These are phyloP conservation scores for Flaveria robusta DNA, from an alignment of 129 eudicot genomes.

Conservation along the genomic window DNA sequence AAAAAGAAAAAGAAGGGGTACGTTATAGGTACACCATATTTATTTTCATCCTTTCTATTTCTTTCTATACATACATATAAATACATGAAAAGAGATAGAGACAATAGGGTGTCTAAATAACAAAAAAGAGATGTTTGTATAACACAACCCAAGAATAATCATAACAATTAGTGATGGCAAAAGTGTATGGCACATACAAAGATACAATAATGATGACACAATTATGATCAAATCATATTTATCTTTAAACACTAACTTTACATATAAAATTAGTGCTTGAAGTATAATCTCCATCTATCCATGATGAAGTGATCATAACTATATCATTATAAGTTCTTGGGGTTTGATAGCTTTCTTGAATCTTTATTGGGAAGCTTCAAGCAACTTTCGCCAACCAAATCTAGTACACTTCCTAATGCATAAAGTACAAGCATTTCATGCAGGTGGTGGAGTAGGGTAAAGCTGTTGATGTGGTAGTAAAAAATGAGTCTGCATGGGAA, in stretches of 20 bases:
- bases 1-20: no score
- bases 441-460: slow-evolving; percentile 39
- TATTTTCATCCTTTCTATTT: no score
- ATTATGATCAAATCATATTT: slow-evolving; percentile 38
- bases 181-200: background rate
- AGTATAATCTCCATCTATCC: slow-evolving; percentile 13
- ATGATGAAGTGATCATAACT: slow-evolving; percentile 41
- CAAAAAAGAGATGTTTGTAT: no score
- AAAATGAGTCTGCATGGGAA: slow-evolving; percentile 63
- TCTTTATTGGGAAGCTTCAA: slow-evolving; percentile 28
- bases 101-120: no score
- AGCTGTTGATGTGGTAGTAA: slow-evolving; percentile 40
- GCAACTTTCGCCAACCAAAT: background rate
- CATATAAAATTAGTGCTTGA: slow-evolving; percentile 11
- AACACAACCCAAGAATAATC: no score
- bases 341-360: slow-evolving; percentile 25
- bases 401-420: slow-evolving; percentile 18
- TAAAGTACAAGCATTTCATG: slow-evolving; percentile 28
- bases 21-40: no score
- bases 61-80: no score
- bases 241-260: slow-evolving; percentile 23
- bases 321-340: slow-evolving; percentile 38
- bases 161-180: no score
- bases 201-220: slow-evolving; percentile 36
- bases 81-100: no score